Evolutionary conservation across 306 rosid genomes (phyloP).

Genomic region (Neltuma alba): DNA sequence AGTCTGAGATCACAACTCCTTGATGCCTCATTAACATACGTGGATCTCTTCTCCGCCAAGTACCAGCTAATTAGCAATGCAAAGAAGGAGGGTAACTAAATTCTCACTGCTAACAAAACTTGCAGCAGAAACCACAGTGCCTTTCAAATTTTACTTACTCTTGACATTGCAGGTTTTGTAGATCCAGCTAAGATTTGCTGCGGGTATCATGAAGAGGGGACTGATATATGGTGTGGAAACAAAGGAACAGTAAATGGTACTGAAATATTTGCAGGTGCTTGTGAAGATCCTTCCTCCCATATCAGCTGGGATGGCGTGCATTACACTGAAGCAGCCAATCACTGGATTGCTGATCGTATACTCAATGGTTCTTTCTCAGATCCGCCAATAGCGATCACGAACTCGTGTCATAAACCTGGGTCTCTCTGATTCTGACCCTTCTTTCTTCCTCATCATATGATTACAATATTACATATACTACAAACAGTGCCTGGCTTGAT

Average conservation of each 20-base stretch:
- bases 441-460: not conserved
- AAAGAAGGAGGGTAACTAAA: slow-evolving; percentile 52
- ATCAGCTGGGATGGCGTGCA: slow-evolving; percentile 97
- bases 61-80: slow-evolving; percentile 57
- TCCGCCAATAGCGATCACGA: slow-evolving; percentile 54
- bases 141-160: not conserved
- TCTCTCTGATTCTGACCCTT: not conserved
- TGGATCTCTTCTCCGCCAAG: slow-evolving; percentile 78
- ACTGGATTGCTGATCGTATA: slow-evolving; percentile 64
- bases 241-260: slow-evolving; percentile 52
- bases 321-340: slow-evolving; percentile 81
- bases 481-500: not conserved
- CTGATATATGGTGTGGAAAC: slow-evolving; percentile 67
- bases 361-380: slow-evolving; percentile 65
- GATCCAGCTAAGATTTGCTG: slow-evolving; percentile 64
- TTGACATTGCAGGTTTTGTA: slow-evolving; percentile 57
- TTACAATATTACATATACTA: not conserved
- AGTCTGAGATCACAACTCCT: slow-evolving; percentile 50
- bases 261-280: slow-evolving; percentile 57
- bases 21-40: slow-evolving; percentile 62
- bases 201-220: slow-evolving; percentile 61
- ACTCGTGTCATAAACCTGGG: slow-evolving; percentile 51
- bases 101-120: not conserved
- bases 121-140: not conserved
- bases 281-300: slow-evolving; percentile 66